Base-by-base conservation (phyloP, 2,329 filamentous ascomycete species). In the Neopestalotiopsis sp. region DNA sequence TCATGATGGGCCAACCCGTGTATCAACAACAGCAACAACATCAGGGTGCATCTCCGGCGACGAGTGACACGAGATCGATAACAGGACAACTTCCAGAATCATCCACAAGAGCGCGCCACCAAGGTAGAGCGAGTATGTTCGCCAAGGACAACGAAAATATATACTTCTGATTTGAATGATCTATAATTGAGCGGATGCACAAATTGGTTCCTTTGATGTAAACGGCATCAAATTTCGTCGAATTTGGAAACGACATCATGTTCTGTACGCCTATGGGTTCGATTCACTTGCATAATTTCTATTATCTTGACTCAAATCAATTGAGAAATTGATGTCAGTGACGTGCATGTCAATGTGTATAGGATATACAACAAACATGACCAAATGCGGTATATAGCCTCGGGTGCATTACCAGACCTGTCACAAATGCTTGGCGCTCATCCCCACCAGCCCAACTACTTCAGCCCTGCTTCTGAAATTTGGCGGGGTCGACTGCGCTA, bases 81-180 rank as follows among this genome's bases (percentile, higher is more conserved):
- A 10, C 24, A 30, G 30, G 24, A n/a, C 57, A 32, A 2, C 57
- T 24, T n/a, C 24, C 30, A 17, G 57, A 34, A 14, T 59, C 57
- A 30, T 30, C 30, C 1, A 30, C 57, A 12, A 34, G 57, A 28
- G 30, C 24, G 9, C 24, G 57, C 28, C 57, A 59, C 1, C 28
- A 63, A 5, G 38, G 61, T 24, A 63, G 34, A 63, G 61, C 61
- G 9, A 63, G 61, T 14, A 17, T 24, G 40, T 63, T 63, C n/a
- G 61, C 61, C 24, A 63, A 45, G 61, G 61, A 63, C 2, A 38
- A 63, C 32, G 20, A 63, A 63, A 63, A 45, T 38, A 45, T 63
- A 34, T 63, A 63, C 20, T 63, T 63, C 61, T 63, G 32, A 34
- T 45, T 14, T 13, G 24, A 30, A 59, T 24, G 24, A 10, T 7